These are phyloP conservation scores for Paramecium biaurelia DNA, from an alignment of 73 alveolate genomes.

Conservation along the genomic window DNA sequence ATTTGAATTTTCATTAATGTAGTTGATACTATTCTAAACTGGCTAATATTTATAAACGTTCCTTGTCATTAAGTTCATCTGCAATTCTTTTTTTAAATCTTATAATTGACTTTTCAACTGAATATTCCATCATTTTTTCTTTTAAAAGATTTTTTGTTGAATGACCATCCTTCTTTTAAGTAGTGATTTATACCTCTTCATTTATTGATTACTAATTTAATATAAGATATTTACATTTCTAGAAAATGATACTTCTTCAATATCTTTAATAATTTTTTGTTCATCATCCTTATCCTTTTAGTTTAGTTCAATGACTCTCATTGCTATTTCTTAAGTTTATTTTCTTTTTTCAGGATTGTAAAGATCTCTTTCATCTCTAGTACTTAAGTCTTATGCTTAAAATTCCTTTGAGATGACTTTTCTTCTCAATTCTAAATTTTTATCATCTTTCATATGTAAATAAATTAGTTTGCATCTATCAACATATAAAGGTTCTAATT, in stretches of 20 bases:
- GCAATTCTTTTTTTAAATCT: constrained; percentile 42
- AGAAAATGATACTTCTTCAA: not conserved
- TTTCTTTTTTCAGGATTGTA: constrained; percentile 42
- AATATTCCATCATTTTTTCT: constrained; percentile 30
- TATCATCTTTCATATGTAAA: constrained; percentile 43
- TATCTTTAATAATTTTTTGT: not conserved
- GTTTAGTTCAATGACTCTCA: not conserved
- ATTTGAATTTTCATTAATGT: not conserved
- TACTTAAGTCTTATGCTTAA: not conserved
- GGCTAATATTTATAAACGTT: not conserved
- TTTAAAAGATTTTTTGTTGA: not conserved
- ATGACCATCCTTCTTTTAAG: not conserved
- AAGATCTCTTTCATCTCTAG: constrained; percentile 42
- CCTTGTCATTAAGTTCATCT: constrained; percentile 10
- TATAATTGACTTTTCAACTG: not conserved
- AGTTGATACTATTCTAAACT: not conserved
- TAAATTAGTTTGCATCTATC: constrained; percentile 20
- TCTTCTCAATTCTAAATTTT: constrained; percentile 40
- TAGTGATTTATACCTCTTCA: not conserved
- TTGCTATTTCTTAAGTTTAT: not conserved
- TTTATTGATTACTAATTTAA: not conserved
- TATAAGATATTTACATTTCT: not conserved
- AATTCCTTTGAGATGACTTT: constrained; percentile 34
- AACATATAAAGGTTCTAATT: not conserved
- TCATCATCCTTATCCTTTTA: not conserved